These are phyloP conservation scores for Mycena pura DNA, from an alignment of 768 basidiomycete species.

Conservation along the genomic window DNA sequence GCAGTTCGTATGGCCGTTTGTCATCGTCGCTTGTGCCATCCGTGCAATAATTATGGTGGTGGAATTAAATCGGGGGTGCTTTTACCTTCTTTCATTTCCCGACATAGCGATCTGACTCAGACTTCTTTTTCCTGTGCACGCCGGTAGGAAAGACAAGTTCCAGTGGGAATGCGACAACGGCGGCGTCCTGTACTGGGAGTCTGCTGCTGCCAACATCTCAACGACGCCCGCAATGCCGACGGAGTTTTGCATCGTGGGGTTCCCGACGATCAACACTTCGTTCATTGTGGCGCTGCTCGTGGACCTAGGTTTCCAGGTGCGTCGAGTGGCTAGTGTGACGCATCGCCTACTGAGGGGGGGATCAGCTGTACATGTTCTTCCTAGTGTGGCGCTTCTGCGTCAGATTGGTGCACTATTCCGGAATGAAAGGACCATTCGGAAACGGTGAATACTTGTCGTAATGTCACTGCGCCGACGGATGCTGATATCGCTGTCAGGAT, in stretches of 20 bases:
- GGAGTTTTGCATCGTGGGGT: slow-evolving; percentile 66
- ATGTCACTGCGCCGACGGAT: slow-evolving; percentile 14
- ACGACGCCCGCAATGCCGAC: slow-evolving; percentile 54
- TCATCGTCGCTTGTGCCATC: slow-evolving; percentile 68
- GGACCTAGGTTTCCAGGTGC: slow-evolving; percentile 74
- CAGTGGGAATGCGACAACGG: slow-evolving; percentile 78
- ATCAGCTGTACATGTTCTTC: slow-evolving; percentile 78
- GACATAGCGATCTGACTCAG: slow-evolving; percentile 24
- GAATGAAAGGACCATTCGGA: slow-evolving; percentile 66
- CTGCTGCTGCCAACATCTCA: slow-evolving; percentile 48
- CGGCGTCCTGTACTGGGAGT: slow-evolving; percentile 63
- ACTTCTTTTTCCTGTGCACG: slow-evolving; percentile 16
- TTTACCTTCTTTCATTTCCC: slow-evolving; percentile 38
- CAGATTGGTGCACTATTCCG: slow-evolving; percentile 68
- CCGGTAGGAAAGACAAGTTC: slow-evolving; percentile 67
- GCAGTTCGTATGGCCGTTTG: slow-evolving; percentile 74
- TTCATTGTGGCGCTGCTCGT: slow-evolving; percentile 69
- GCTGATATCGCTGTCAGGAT: slow-evolving; percentile 44
- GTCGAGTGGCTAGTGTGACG: slow-evolving; percentile 29
- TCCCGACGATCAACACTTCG: slow-evolving; percentile 64
- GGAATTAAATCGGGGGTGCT: slow-evolving; percentile 72
- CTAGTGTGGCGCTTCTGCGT: slow-evolving; percentile 77
- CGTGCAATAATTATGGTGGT: slow-evolving; percentile 78
- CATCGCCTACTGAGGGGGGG: slow-evolving; percentile 16
- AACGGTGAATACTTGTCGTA: slow-evolving; percentile 54